Percentiles rank a stretch among this genome's conserved stretches.
Conservation (phyloP, 2,329 filamentous ascomycete species). For the Neobulgaria alba region DNA sequence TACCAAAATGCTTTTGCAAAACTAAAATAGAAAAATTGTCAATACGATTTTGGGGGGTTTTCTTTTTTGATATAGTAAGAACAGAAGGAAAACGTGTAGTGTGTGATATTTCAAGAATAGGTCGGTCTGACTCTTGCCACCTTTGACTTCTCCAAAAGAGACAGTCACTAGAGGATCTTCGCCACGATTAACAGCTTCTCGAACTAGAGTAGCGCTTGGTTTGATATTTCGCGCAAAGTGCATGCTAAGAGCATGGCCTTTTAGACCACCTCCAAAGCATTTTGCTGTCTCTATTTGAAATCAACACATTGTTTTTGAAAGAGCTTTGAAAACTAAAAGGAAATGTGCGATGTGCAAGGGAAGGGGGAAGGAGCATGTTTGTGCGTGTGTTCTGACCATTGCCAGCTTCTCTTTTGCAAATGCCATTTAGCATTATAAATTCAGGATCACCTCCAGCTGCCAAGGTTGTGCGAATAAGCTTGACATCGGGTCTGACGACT, state of each 20-base stretch:
- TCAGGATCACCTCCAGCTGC: constrained; percentile 8
- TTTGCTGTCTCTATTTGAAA: constrained; percentile 7
- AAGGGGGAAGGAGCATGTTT: not conserved
- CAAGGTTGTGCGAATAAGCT: constrained; percentile 5
- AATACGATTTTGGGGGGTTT: too few species aligned
- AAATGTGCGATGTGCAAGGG: not conserved
- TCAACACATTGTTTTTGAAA: too few species aligned
- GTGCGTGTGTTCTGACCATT: constrained; percentile 10
- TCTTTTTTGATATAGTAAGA: too few species aligned
- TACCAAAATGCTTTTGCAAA: constrained; percentile 8
- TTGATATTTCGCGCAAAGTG: constrained; percentile 27
- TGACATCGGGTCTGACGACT: constrained; percentile 8
- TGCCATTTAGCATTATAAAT: constrained; percentile 4
- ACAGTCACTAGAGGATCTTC: constrained; percentile 28
- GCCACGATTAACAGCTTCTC: constrained; percentile 16
- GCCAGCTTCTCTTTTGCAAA: constrained; percentile 6
- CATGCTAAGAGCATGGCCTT: constrained; percentile 9
- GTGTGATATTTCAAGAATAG: not conserved
- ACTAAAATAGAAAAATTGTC: constrained; percentile 2
- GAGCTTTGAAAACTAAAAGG: too few species aligned
- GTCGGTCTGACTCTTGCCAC: constrained; percentile 9
- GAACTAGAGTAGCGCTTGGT: constrained; percentile 29
- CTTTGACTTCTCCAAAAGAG: constrained; percentile 4
- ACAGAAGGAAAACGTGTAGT: constrained; percentile 3
- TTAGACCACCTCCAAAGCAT: constrained; percentile 9